A percentile compares a stretch with the other conserved stretches of the same genome.
Conservation (phyloP, 1,139 yeast species). For the Taphrina betulina region DNA sequence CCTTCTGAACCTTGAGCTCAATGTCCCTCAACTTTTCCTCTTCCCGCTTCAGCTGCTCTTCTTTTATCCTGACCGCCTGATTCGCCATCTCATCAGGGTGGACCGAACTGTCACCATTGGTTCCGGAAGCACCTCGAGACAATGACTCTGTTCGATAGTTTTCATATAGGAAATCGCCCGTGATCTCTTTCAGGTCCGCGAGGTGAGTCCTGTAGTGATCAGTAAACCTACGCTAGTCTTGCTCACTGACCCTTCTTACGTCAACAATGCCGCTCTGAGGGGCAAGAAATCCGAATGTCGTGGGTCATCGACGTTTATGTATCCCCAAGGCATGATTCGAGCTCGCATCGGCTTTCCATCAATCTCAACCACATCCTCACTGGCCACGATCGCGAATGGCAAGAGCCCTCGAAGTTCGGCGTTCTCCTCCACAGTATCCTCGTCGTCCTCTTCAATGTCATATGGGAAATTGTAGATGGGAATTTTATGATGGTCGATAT, state of each 20-base stretch:
- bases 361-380: constrained; percentile 59
- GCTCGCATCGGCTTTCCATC: constrained; percentile 69
- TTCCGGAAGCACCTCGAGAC: constrained; percentile 44
- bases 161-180: constrained; percentile 89
- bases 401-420: constrained; percentile 68
- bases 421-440: constrained; percentile 78
- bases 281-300: constrained; percentile 79
- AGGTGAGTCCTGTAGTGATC: constrained; percentile 66
- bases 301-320: constrained; percentile 82
- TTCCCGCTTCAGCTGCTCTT: constrained; percentile 48
- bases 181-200: constrained; percentile 87
- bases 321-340: constrained; percentile 93
- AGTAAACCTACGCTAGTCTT: too few relatives aligned
- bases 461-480: constrained; percentile 82
- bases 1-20: constrained; percentile 81
- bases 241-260: too few relatives aligned
- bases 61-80: constrained; percentile 47
- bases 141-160: constrained; percentile 88
- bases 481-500: constrained; percentile 70
- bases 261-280: constrained; percentile 71
- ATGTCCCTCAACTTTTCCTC: constrained; percentile 48
- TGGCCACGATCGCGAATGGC: constrained; percentile 88
- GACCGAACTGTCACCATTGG: constrained; percentile 21
- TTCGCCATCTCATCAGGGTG: constrained; percentile 48
- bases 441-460: constrained; percentile 54